phyloP scores from a whole-genome alignment of 169 alveolate genomes.

The Plasmodium vivax region DNA sequence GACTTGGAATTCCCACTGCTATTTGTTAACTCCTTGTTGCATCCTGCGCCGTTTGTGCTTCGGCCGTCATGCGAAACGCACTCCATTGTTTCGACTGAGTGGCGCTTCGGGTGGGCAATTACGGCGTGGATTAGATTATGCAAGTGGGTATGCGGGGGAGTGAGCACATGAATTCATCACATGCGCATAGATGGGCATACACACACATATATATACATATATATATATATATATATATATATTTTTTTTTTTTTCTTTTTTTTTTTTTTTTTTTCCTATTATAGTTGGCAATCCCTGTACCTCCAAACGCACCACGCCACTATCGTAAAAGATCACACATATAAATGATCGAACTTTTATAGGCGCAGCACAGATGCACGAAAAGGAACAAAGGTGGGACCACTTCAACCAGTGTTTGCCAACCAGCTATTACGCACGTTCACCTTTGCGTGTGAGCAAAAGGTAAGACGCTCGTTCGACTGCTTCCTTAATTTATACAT shows the following conservation, averaged over 20 bases:
- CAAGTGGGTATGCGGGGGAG: neutral
- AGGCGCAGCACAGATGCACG: neutral
- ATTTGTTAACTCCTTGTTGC: conserved; percentile 16
- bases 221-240: neutral
- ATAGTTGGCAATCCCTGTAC: neutral
- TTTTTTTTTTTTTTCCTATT: neutral
- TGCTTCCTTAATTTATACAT: conserved; percentile 3
- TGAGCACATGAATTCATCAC: neutral
- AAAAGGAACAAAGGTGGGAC: conserved; percentile 7
- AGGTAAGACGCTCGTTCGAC: neutral
- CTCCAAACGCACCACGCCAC: neutral
- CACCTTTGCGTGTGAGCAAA: conserved; percentile 3
- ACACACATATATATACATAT: neutral
- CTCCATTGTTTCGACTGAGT: conserved; percentile 26
- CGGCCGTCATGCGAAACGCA: conserved; percentile 41
- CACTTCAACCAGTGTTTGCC: conserved; percentile 8
- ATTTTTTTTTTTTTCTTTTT: neutral
- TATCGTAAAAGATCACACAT: conserved; percentile 9
- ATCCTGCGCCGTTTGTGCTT: conserved; percentile 4
- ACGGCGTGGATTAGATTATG: neutral
- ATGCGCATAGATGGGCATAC: neutral
- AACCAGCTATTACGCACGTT: neutral
- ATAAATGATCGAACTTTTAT: conserved; percentile 17
- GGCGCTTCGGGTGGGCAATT: neutral
- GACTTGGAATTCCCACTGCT: neutral